Evolutionary conservation across 306 rosid genomes (phyloP).

Genomic region (Dalbergia cultrata): DNA sequence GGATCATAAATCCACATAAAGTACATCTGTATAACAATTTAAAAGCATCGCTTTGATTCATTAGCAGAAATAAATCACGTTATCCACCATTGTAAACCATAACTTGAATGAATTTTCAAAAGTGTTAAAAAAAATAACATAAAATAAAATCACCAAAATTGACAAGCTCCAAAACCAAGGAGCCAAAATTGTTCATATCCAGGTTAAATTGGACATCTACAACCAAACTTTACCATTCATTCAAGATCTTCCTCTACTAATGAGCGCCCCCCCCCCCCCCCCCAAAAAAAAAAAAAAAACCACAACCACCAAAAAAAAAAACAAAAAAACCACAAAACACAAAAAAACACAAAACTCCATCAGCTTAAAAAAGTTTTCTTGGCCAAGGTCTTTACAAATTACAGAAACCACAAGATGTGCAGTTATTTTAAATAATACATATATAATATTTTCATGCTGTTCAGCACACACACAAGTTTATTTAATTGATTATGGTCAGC

Average conservation of each 20-base stretch:
- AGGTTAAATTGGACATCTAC: constrained; percentile 28
- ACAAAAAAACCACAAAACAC: too few relatives aligned
- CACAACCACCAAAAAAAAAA: too few relatives aligned
- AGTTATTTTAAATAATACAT: constrained; percentile 1
- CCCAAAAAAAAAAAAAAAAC: too few relatives aligned
- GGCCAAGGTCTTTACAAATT: constrained; percentile 10
- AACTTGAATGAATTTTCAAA: constrained; percentile 24
- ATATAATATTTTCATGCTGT: constrained; percentile 28
- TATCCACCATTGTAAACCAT: constrained; percentile 33
- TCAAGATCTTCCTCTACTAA: constrained; percentile 40
- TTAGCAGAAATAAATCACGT: constrained; percentile 8
- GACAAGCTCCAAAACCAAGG: constrained; percentile 33
- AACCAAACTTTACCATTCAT: constrained; percentile 29
- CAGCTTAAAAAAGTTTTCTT: constrained; percentile 4
- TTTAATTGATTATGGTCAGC: neutral
- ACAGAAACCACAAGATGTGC: constrained; percentile 16
- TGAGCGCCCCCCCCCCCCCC: neutral
- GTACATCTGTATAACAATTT: constrained; percentile 37
- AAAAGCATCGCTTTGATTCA: constrained; percentile 22
- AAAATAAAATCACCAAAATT: constrained; percentile 23
- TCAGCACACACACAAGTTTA: constrained; percentile 16
- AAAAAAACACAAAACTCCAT: neutral
- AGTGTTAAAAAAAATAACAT: neutral
- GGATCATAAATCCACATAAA: constrained; percentile 33
- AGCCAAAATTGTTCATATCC: constrained; percentile 28